Conservation (phyloP, 2,329 filamentous ascomycete species). For the Pestalotiopsis sp. region DNA sequence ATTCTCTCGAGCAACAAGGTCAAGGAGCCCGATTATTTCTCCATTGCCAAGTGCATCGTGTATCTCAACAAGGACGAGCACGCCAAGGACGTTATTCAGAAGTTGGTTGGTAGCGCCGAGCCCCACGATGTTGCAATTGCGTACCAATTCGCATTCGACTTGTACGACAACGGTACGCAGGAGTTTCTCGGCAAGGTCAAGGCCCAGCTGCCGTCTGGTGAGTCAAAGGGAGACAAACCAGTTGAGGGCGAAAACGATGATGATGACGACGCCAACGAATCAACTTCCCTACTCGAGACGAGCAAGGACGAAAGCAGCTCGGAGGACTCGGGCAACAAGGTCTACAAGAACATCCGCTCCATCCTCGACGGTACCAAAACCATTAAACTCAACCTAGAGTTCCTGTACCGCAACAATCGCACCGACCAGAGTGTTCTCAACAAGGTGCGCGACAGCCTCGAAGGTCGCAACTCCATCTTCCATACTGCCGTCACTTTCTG, state of each 20-base stretch:
- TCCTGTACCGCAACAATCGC: constrained; percentile 93
- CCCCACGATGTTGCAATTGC: constrained; percentile 80
- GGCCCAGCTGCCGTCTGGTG: constrained; percentile 69
- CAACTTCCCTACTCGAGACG: constrained; percentile 52
- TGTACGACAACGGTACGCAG: constrained; percentile 98
- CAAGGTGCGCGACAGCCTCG: constrained; percentile 93
- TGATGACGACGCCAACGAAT: constrained; percentile 43
- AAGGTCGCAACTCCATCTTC: constrained; percentile 97
- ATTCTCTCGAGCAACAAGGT: constrained; percentile 86
- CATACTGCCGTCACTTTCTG: constrained; percentile 96
- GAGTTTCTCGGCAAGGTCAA: constrained; percentile 93
- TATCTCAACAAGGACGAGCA: constrained; percentile 92
- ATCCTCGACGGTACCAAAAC: constrained; percentile 88
- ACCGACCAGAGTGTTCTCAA: constrained; percentile 91
- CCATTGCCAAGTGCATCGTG: constrained; percentile 96
- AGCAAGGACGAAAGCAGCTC: constrained; percentile 56
- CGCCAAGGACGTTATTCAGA: constrained; percentile 82
- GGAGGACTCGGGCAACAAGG: constrained; percentile 49
- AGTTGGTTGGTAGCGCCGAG: constrained; percentile 80
- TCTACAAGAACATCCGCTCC: constrained; percentile 65
- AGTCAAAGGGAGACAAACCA: constrained; percentile 44
- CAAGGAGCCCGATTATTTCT: constrained; percentile 88
- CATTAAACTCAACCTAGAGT: constrained; percentile 93
- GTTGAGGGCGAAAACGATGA: constrained; percentile 46
- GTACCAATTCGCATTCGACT: constrained; percentile 96